Conservation (phyloP, 768 basidiomycete genomes). For the Russula earlei region DNA sequence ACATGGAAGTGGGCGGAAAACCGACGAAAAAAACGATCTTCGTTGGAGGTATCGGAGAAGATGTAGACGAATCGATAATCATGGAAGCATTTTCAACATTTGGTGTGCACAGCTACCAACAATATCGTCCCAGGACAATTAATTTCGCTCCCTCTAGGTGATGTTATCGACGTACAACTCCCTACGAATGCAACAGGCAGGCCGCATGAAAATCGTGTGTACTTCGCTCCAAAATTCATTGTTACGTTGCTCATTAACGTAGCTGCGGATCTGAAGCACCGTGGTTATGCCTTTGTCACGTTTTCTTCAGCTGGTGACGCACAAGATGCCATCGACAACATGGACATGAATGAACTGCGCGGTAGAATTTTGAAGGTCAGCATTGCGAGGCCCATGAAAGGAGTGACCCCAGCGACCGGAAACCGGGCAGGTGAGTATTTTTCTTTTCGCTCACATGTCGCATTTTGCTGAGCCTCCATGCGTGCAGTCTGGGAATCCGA, state of each 20-base stretch:
- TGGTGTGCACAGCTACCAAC: slow-evolving; percentile 41
- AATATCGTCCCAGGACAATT: background rate
- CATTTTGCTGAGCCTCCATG: background rate
- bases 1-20: slow-evolving; percentile 79
- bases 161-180: slow-evolving; percentile 86
- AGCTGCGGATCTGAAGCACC: slow-evolving; percentile 61
- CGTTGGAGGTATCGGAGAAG: slow-evolving; percentile 74
- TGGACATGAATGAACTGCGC: slow-evolving; percentile 86
- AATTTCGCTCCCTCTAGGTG: slow-evolving; percentile 42
- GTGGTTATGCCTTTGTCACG: slow-evolving; percentile 91
- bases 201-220: slow-evolving; percentile 48
- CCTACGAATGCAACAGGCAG: slow-evolving; percentile 72
- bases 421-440: slow-evolving; percentile 64
- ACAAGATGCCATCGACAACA: slow-evolving; percentile 96
- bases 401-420: slow-evolving; percentile 46
- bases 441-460: background rate
- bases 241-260: slow-evolving; percentile 2
- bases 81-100: slow-evolving; percentile 81
- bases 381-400: slow-evolving; percentile 75
- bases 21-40: slow-evolving; percentile 81
- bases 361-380: slow-evolving; percentile 76
- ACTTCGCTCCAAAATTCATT: background rate
- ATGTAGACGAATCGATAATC: slow-evolving; percentile 69
- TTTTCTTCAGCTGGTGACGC: slow-evolving; percentile 75
- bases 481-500: slow-evolving; percentile 90